Percentiles rank a stretch among this genome's conserved stretches.
phyloP scores from a whole-genome alignment of 352 stramenopile genomes.

The Bremia lactucae region DNA sequence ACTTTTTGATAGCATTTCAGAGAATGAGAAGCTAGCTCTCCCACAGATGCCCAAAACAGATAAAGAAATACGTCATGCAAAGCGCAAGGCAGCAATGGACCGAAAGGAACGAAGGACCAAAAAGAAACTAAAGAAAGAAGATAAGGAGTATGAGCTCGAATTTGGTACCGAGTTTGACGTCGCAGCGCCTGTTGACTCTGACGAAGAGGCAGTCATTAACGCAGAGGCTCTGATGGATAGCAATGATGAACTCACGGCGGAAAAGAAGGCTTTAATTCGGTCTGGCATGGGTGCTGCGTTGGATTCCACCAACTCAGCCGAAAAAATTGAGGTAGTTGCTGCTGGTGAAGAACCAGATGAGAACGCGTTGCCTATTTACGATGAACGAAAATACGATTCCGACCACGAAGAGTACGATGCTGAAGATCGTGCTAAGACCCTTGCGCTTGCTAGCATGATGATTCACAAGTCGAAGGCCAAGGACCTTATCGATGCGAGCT shows the following conservation, averaged over 20 bases:
- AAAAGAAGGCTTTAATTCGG: slow-evolving; percentile 79
- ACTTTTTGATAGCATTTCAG: slow-evolving; percentile 63
- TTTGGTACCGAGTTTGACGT: slow-evolving; percentile 64
- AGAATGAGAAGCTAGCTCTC: slow-evolving; percentile 33
- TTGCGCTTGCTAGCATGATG: slow-evolving; percentile 98
- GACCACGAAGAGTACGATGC: slow-evolving; percentile 96
- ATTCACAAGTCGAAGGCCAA: slow-evolving; percentile 94
- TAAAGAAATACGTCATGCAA: slow-evolving; percentile 96
- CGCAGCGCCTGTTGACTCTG: slow-evolving; percentile 28
- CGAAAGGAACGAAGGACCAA: slow-evolving; percentile 77
- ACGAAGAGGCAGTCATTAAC: slow-evolving; percentile 32
- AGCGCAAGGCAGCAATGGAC: slow-evolving; percentile 90
- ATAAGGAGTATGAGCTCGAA: slow-evolving; percentile 77
- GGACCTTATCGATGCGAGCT: slow-evolving; percentile 96
- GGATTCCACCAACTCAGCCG: slow-evolving; percentile 5
- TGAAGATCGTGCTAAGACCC: slow-evolving; percentile 91
- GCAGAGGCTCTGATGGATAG: slow-evolving; percentile 30
- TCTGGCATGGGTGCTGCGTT: slow-evolving; percentile 74
- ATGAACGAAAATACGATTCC: slow-evolving; percentile 91
- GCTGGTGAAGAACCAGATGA: slow-evolving; percentile 41
- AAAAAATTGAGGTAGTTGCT: slow-evolving; percentile 40
- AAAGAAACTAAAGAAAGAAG: slow-evolving; percentile 78
- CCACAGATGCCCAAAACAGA: slow-evolving; percentile 95
- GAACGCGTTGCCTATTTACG: slow-evolving; percentile 40
- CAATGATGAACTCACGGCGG: slow-evolving; percentile 42